Base-by-base conservation (phyloP, 2,329 filamentous ascomycete species). In the Colletotrichum salicis region DNA sequence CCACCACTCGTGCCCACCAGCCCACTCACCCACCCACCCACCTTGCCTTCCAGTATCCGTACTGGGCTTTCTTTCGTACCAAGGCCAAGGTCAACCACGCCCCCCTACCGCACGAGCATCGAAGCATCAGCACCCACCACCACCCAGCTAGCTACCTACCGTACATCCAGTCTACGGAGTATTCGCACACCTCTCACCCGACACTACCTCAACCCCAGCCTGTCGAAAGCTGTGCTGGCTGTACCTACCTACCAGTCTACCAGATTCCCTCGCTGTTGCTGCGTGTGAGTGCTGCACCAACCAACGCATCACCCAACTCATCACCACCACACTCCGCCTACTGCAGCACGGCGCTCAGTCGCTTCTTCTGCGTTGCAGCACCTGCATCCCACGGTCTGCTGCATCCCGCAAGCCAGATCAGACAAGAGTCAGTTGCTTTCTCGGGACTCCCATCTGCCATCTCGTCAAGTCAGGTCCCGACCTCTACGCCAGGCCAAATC, bases 371-470 rank as follows among this genome's bases (percentile, higher is more conserved):
- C 54, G 22, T 33, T 33, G 27, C 37, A 61, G 51, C 64, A 61
- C n/a, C 68, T 58, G 57, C 68, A 67, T 65, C 59, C 45, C 51
- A 35, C 29, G 8, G 48, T 15, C 15, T 64, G 29, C 69, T 71
- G 59, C 54, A 71, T 64, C 41, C 55, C 31, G 31, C 58, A 48
- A 68, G 52, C 59, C 70, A 61, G 56, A 72, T 70, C 70, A 70
- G 57, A 70, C 70, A 72, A 66, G 60, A 72, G 61, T 70, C 67
- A 72, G 55, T 61, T 48, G 55, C 51, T 33, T 60, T 65, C 69
- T 69, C 48, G 35, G 66, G 35, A 65, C 33, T 71, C 54, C 48
- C 60, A 69, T 69, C 59, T 55, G 31, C 35, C 58, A 63, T 63
- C 54, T 57, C 27, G 29, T 65, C 41, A 61, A 71, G 59, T 71